These are phyloP conservation scores for Candolleomyces efflorescens DNA, from an alignment of 768 basidiomycete genomes.

Conservation along the genomic window DNA sequence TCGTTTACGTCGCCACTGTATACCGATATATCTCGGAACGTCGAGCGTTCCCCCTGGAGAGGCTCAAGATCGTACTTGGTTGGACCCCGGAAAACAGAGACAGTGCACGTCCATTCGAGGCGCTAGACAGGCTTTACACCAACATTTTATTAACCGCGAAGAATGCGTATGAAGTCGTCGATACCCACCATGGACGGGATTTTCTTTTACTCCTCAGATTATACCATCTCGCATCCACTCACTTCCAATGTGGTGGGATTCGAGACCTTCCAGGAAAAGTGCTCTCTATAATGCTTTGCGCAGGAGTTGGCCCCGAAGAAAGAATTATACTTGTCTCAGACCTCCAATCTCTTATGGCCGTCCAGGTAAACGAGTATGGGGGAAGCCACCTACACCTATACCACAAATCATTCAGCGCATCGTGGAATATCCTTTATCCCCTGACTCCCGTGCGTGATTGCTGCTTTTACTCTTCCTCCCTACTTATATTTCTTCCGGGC, in stretches of 20 bases:
- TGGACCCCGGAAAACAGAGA: not conserved
- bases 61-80: not conserved
- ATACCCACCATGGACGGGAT: not conserved
- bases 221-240: too few relatives aligned
- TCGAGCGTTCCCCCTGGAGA: not conserved
- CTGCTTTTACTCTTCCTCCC: too few relatives aligned
- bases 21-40: not conserved
- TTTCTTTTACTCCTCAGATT: not conserved
- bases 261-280: too few relatives aligned
- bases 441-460: too few relatives aligned
- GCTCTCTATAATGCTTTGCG: too few relatives aligned
- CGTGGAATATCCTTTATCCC: too few relatives aligned
- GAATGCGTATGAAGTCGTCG: not conserved
- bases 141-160: not conserved
- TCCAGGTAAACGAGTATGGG: too few relatives aligned
- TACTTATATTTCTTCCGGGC: too few relatives aligned
- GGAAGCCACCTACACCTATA: not conserved
- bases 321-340: too few relatives aligned
- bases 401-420: not conserved
- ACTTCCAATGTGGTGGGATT: too few relatives aligned
- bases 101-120: not conserved
- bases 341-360: not conserved
- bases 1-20: constrained; percentile 1
- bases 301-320: too few relatives aligned
- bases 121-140: not conserved